Evolutionary conservation across 495 filamentous ascomycete genomes (phyloP), one percentile per base, ranked within the genome.

Genomic region (Aspergillus baeticus): DNA sequence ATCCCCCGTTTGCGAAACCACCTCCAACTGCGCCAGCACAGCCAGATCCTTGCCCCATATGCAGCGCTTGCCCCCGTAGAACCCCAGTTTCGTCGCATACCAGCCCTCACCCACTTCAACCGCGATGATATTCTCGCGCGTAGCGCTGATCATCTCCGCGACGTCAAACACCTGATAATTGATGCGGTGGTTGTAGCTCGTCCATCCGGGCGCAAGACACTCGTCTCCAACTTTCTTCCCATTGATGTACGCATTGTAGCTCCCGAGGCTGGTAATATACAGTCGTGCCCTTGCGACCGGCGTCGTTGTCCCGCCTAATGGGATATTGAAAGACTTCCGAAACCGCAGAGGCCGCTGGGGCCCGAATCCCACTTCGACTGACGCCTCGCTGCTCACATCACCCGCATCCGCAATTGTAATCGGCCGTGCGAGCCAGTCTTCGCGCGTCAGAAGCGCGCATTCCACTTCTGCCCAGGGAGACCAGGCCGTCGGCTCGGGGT

Each of bases 71-170:
- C 64, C 69, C 10, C 67, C 69, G 10, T 49, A 54, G 26, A 71
- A 77, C 0, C 81, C 81, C 11, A 84, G 59, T 14, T 77, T 68
- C 11, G 75, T 76, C 3, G 74, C 60, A 64, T 72, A 83, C 82
- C 82, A 84, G 0, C 81, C 82, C 45, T 84, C 82, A 0, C 70
- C 80, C 14, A 82, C 75, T 26, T 77, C 72, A 6, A 77, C 77
- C 0, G 73, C 77, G 46, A 84, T 68, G 0, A 62, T 69, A 62
- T 82, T 82, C 2, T 74, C 72, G 1, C 63, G 29, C 1, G 33
- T 8, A 4, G 3, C 45, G 5, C 63, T 49, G 8, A 81, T 55
- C 1, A 73, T 53, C 0, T 65, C 58, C 4, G 69, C 67, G 3
- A 84, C 76, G 57, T 84, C 79, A 45, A 77, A 80, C 0, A 74